phyloP scores from a whole-genome alignment of 2,329 filamentous ascomycete species.

The Hypoxylon sp. region DNA sequence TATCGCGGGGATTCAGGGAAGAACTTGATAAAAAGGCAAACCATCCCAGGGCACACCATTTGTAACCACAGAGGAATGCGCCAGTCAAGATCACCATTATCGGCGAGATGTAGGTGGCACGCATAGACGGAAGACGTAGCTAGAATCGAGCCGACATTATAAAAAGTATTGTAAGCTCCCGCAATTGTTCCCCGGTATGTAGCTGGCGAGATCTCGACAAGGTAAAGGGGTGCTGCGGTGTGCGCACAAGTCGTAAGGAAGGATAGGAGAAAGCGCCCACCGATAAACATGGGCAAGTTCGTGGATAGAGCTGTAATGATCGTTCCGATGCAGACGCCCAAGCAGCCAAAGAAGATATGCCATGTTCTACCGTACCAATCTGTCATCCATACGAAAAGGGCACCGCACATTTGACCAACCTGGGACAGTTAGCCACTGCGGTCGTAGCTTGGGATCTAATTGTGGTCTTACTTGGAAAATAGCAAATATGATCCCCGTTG shows the following conservation, averaged over 20 bases:
- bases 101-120: conserved; percentile 50
- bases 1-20: conserved; percentile 55
- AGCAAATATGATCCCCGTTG: conserved; percentile 60
- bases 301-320: conserved; percentile 62
- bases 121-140: conserved; percentile 53
- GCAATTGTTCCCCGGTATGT: conserved; percentile 69
- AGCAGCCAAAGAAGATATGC: conserved; percentile 60
- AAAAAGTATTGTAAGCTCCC: conserved; percentile 63
- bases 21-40: conserved; percentile 52
- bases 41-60: conserved; percentile 52
- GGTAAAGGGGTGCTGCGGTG: conserved; percentile 69
- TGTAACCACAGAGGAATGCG: conserved; percentile 54
- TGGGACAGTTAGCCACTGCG: conserved; percentile 35
- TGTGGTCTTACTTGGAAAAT: conserved; percentile 54
- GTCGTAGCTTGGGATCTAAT: background rate
- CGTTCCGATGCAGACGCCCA: conserved; percentile 64
- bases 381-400: conserved; percentile 59
- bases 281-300: conserved; percentile 64
- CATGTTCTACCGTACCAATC: conserved; percentile 60
- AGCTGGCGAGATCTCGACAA: conserved; percentile 72
- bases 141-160: conserved; percentile 55
- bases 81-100: conserved; percentile 50
- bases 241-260: conserved; percentile 69
- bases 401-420: conserved; percentile 59
- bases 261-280: conserved; percentile 62